Evolutionary conservation across 805 yeast species (phyloP).

Genomic region (Pichia ethanolica): DNA sequence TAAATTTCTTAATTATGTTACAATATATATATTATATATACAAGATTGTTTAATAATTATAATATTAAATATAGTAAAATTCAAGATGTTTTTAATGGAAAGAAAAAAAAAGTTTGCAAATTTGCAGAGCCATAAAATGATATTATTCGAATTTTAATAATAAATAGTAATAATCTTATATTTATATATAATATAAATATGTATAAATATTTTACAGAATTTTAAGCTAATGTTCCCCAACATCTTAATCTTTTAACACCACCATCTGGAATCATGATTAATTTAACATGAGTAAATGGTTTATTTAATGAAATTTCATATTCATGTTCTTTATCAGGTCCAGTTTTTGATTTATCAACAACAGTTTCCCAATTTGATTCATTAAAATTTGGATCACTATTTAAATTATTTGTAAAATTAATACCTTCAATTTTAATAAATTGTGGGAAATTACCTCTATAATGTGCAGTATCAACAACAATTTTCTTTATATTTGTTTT

Average conservation of each 20-base stretch:
- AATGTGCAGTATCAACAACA: slow-evolving; percentile 86
- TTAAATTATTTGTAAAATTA: slow-evolving; percentile 10
- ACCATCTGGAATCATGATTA: slow-evolving; percentile 91
- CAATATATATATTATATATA: no score
- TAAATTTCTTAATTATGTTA: no score
- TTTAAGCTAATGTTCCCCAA: slow-evolving; percentile 42
- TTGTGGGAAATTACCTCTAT: slow-evolving; percentile 93
- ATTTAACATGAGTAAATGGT: slow-evolving; percentile 58
- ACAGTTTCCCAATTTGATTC: slow-evolving; percentile 52
- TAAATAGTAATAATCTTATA: no score
- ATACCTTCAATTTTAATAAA: slow-evolving; percentile 62
- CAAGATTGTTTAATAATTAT: no score
- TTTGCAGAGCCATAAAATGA: no score
- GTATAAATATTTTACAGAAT: no score
- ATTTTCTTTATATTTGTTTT: slow-evolving; percentile 48
- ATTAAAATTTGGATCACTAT: slow-evolving; percentile 33
- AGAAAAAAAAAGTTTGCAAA: no score
- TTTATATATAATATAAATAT: no score
- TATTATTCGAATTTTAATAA: no score
- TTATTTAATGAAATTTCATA: slow-evolving; percentile 31
- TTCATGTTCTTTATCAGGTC: slow-evolving; percentile 77
- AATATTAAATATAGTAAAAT: no score
- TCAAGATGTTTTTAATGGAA: no score
- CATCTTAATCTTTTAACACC: slow-evolving; percentile 90
- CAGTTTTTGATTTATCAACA: slow-evolving; percentile 64